These are phyloP conservation scores for Eimeria necatrix DNA, from an alignment of 169 alveolate species.

Conservation along the genomic window DNA sequence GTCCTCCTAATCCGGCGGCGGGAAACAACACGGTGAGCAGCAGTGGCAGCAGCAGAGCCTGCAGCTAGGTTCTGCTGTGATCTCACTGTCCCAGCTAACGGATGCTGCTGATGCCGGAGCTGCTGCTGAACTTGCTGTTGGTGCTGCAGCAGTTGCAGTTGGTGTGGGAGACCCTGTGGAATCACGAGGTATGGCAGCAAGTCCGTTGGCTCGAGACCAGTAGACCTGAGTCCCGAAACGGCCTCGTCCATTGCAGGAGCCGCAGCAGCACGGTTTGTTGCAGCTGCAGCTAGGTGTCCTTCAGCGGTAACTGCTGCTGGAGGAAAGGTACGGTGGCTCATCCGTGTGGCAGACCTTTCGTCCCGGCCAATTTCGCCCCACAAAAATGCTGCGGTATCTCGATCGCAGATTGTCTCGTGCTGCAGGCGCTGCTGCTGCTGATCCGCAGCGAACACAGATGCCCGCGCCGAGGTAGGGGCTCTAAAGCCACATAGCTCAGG, in stretches of 20 bases:
- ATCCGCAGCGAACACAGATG: not conserved
- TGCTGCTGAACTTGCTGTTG: conserved; percentile 16
- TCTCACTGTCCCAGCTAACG: not conserved
- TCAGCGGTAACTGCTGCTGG: too few species aligned
- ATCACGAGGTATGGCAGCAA: not conserved
- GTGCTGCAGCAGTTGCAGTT: not conserved
- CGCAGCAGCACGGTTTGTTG: not conserved
- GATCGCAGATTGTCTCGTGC: not conserved
- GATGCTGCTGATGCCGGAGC: not conserved
- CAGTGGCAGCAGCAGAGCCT: not conserved
- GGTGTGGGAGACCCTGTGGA: conserved; percentile 1
- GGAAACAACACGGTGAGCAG: not conserved
- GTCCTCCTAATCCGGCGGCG: not conserved
- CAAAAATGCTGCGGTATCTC: not conserved
- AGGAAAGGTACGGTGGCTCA: too few species aligned
- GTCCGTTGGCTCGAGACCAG: not conserved
- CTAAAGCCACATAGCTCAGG: conserved; percentile 7
- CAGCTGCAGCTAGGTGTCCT: not conserved
- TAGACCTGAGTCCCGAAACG: not conserved
- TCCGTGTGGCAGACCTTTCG: too few species aligned
- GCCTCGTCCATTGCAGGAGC: not conserved
- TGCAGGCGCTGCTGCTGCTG: not conserved
- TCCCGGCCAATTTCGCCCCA: not conserved
- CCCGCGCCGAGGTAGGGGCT: not conserved
- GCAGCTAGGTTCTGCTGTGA: not conserved